Evolutionary conservation across 176 grass and related monocot genomes (phyloP).

Genomic region (Secale cereale): DNA sequence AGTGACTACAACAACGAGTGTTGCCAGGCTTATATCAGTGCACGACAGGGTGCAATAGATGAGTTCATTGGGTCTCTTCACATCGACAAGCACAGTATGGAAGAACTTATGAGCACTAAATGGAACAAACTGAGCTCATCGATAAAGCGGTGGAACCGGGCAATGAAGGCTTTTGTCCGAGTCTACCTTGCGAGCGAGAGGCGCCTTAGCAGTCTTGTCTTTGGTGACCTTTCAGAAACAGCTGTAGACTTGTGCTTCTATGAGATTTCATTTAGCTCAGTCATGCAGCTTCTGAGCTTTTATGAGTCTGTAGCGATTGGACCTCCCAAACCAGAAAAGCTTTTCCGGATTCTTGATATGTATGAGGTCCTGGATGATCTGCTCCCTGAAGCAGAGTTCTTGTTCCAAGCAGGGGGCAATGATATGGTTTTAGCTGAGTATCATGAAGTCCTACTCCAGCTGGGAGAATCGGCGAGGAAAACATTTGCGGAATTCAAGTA

Average conservation of each 20-base stretch:
- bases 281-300: constrained; percentile 71
- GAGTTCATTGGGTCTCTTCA: constrained; percentile 59
- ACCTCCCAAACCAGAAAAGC: constrained; percentile 61
- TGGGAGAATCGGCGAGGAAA: constrained; percentile 58
- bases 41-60: constrained; percentile 59
- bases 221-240: constrained; percentile 62
- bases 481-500: constrained; percentile 67
- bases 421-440: constrained; percentile 69
- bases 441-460: constrained; percentile 61
- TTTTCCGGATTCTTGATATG: constrained; percentile 87
- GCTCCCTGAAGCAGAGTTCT: constrained; percentile 51
- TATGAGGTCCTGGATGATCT: constrained; percentile 61
- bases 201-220: constrained; percentile 63
- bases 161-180: constrained; percentile 56
- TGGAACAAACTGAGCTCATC: constrained; percentile 55
- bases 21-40: constrained; percentile 63
- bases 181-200: constrained; percentile 84
- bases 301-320: constrained; percentile 62
- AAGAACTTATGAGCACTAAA: constrained; percentile 62
- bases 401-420: constrained; percentile 52
- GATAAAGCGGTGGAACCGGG: constrained; percentile 74
- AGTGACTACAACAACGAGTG: constrained; percentile 80
- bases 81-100: constrained; percentile 62
- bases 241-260: constrained; percentile 63
- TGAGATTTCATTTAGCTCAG: constrained; percentile 70